phyloP scores from a whole-genome alignment of 306 rosid genomes.

The Boehmeria nivea region DNA sequence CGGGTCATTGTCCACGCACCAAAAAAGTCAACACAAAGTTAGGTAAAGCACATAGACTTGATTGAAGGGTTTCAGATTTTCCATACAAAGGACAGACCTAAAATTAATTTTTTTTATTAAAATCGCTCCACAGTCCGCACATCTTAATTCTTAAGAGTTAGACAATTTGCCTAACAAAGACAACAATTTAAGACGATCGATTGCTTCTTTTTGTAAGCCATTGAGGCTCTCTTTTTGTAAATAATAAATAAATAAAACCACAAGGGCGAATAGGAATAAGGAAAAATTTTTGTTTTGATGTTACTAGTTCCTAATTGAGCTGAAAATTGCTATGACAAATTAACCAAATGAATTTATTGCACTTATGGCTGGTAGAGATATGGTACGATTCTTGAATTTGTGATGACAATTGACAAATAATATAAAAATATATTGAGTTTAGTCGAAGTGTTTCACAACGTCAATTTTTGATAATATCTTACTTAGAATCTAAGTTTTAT shows the following conservation, averaged over 20 bases:
- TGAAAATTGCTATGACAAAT: too few relatives aligned
- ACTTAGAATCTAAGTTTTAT: too few relatives aligned
- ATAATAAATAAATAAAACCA: not conserved
- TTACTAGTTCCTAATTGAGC: too few relatives aligned
- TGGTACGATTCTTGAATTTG: too few relatives aligned
- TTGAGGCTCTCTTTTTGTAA: not conserved
- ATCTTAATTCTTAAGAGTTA: not conserved
- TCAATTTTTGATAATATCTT: too few relatives aligned
- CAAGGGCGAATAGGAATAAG: too few relatives aligned
- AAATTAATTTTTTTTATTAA: not conserved
- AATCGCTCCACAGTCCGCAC: not conserved
- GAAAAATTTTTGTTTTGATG: too few relatives aligned
- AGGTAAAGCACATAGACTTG: not conserved
- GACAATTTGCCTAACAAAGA: not conserved
- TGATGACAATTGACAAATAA: too few relatives aligned
- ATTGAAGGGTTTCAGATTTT: not conserved
- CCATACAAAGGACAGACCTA: not conserved
- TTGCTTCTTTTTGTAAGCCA: not conserved
- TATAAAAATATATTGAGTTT: too few relatives aligned
- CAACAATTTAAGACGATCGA: not conserved
- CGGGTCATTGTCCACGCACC: not conserved
- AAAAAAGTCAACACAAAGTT: conserved; percentile 12
- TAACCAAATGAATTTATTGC: too few relatives aligned
- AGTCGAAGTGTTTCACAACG: too few relatives aligned
- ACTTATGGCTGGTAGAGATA: too few relatives aligned